A percentile compares a stretch with the other conserved stretches of the same genome.
Evolutionary conservation across 371 early-diverging fungal genomes (phyloP).

Genomic region (Syncephalastrum sp.): DNA sequence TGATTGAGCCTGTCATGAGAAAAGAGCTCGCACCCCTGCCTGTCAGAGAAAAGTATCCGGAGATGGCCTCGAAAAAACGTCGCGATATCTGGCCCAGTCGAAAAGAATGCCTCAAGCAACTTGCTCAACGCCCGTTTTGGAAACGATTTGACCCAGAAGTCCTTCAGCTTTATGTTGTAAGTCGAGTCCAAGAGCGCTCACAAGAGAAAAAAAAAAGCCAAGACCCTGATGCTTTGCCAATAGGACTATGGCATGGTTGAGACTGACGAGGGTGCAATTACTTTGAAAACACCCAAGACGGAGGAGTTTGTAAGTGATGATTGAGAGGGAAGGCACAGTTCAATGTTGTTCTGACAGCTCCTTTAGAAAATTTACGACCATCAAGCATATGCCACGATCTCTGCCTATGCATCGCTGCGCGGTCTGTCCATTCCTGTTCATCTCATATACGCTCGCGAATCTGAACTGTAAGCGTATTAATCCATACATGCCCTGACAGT

Average conservation of each 20-base stretch:
- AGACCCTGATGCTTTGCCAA: too few relatives aligned
- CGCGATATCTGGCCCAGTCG: slow-evolving; percentile 21
- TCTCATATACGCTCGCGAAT: slow-evolving; percentile 18
- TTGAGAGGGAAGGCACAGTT: background rate
- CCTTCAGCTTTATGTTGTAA: slow-evolving; percentile 6
- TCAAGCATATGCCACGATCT: slow-evolving; percentile 8
- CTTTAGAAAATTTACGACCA: slow-evolving; percentile 22
- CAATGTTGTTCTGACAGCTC: background rate
- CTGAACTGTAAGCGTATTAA: slow-evolving; percentile 15
- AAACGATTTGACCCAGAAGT: slow-evolving; percentile 13
- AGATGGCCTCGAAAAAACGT: slow-evolving; percentile 12
- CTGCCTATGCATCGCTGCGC: slow-evolving; percentile 12
- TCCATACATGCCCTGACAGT: too few relatives aligned
- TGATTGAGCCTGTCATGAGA: slow-evolving; percentile 32
- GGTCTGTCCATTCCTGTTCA: slow-evolving; percentile 14
- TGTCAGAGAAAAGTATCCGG: slow-evolving; percentile 15
- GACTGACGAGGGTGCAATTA: slow-evolving; percentile 35
- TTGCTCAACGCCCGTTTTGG: slow-evolving; percentile 14
- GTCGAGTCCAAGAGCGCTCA: background rate
- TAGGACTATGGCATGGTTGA: slow-evolving; percentile 44
- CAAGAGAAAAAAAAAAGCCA: too few relatives aligned
- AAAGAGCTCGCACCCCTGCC: slow-evolving; percentile 10
- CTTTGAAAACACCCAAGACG: slow-evolving; percentile 35
- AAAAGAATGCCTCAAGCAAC: slow-evolving; percentile 14
- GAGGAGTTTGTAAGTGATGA: slow-evolving; percentile 39